Conservation (phyloP, 768 basidiomycete species). For the Calocera viscosa region DNA sequence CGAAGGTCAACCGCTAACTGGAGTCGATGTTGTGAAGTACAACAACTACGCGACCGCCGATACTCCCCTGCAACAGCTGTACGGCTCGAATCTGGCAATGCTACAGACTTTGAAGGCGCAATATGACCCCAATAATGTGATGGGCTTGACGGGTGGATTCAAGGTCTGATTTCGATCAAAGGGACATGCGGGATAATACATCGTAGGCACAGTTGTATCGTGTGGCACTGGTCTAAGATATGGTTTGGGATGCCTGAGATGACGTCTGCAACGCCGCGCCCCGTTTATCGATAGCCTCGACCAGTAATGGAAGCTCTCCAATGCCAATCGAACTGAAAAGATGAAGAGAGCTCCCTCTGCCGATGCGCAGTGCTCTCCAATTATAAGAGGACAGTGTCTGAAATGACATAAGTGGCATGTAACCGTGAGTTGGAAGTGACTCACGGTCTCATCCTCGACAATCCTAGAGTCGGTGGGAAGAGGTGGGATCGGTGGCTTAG, state of each 20-base stretch:
- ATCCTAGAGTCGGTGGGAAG: neutral
- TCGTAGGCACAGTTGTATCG: neutral
- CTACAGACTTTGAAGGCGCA: slow-evolving; percentile 32
- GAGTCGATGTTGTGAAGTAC: slow-evolving; percentile 36
- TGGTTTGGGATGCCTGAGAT: neutral
- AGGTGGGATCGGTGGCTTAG: neutral
- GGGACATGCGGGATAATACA: no score
- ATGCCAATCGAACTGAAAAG: neutral
- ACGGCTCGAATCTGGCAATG: slow-evolving; percentile 36
- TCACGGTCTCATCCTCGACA: neutral
- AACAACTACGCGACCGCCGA: slow-evolving; percentile 47
- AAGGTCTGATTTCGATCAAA: slow-evolving; percentile 39
- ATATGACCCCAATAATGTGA: slow-evolving; percentile 47
- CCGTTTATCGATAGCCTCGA: neutral
- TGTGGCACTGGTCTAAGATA: no score
- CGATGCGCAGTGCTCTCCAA: neutral
- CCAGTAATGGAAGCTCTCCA: neutral
- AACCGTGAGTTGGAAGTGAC: neutral
- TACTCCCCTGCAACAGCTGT: slow-evolving; percentile 41
- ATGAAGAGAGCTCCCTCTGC: neutral
- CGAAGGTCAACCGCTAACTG: slow-evolving; percentile 27
- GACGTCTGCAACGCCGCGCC: neutral
- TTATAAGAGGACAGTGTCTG: neutral
- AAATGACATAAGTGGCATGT: neutral
- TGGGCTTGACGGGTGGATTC: slow-evolving; percentile 57